Conservation (phyloP, 768 basidiomycete species). For the Dendrothele bispora region DNA sequence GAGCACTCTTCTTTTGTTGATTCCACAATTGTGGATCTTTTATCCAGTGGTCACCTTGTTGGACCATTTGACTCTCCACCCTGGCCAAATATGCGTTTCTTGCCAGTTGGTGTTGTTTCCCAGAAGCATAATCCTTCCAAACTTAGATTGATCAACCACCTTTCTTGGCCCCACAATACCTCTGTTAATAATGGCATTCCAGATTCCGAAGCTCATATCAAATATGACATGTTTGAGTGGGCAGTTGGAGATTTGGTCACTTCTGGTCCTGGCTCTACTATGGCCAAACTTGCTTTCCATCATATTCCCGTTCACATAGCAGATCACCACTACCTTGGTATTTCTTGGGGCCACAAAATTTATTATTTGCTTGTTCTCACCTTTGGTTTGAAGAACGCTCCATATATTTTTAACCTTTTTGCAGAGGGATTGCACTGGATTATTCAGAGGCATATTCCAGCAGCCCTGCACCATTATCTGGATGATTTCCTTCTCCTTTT, state of each 20-base stretch:
- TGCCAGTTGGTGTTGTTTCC: slow-evolving; percentile 21
- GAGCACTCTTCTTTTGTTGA: slow-evolving; percentile 7
- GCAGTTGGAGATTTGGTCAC: slow-evolving; percentile 24
- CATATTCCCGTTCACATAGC: slow-evolving; percentile 29
- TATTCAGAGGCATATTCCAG: slow-evolving; percentile 30
- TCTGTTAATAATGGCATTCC: slow-evolving; percentile 31
- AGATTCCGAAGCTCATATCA: slow-evolving; percentile 28
- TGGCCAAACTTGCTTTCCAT: slow-evolving; percentile 36
- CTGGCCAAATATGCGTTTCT: slow-evolving; percentile 16
- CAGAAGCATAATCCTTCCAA: slow-evolving; percentile 21
- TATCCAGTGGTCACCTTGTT: slow-evolving; percentile 12
- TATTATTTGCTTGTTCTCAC: no score
- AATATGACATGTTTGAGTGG: slow-evolving; percentile 27
- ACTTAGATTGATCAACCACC: slow-evolving; percentile 23
- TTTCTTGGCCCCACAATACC: slow-evolving; percentile 24
- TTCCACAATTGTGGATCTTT: slow-evolving; percentile 1
- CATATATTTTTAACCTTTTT: no score
- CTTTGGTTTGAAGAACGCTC: no score
- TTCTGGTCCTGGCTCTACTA: slow-evolving; percentile 24
- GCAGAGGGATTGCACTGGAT: slow-evolving; percentile 41
- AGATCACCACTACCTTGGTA: slow-evolving; percentile 33
- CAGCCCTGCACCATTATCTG: no score
- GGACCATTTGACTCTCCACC: slow-evolving; percentile 22
- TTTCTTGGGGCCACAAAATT: slow-evolving; percentile 25
- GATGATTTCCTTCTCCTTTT: slow-evolving; percentile 31